These are phyloP conservation scores for Micractinium conductrix DNA, from an alignment of 139 green algal species.

Conservation along the genomic window DNA sequence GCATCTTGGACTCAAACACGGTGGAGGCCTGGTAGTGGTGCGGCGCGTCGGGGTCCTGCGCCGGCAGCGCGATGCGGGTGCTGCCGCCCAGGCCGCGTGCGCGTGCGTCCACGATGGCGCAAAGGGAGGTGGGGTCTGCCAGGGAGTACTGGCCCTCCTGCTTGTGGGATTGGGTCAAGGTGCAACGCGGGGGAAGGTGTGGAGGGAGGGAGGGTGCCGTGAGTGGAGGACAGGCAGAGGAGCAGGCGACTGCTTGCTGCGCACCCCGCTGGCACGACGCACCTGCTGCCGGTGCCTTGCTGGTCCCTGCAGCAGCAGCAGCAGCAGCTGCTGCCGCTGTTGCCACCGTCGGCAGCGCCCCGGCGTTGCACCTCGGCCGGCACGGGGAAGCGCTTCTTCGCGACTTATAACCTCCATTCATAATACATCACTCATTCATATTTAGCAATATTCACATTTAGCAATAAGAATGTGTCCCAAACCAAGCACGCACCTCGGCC, in stretches of 20 bases:
- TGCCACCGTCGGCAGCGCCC: no score
- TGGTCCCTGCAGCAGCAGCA: no score
- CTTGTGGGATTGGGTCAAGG: not conserved
- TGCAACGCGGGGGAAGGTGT: not conserved
- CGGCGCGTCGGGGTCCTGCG: constrained; percentile 18
- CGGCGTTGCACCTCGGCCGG: no score
- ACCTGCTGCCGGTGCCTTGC: no score
- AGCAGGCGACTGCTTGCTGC: no score
- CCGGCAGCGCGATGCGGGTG: constrained; percentile 1
- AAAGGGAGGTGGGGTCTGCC: constrained; percentile 54
- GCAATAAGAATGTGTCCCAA: no score
- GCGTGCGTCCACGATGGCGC: constrained; percentile 56
- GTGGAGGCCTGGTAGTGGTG: constrained; percentile 51
- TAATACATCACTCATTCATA: no score
- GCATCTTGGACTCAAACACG: constrained; percentile 74
- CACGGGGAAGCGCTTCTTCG: no score
- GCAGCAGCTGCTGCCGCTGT: no score
- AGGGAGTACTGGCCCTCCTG: constrained; percentile 47
- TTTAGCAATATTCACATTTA: no score
- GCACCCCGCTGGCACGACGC: no score
- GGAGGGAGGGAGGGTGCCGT: not conserved
- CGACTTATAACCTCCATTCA: no score
- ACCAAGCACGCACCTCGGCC: constrained; percentile 38
- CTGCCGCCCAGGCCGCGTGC: not conserved
- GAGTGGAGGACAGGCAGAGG: not conserved